A percentile compares a stretch with the other conserved stretches of the same genome.
phyloP scores from a whole-genome alignment of 176 grass and related monocot genomes.

The Phragmites australis region DNA sequence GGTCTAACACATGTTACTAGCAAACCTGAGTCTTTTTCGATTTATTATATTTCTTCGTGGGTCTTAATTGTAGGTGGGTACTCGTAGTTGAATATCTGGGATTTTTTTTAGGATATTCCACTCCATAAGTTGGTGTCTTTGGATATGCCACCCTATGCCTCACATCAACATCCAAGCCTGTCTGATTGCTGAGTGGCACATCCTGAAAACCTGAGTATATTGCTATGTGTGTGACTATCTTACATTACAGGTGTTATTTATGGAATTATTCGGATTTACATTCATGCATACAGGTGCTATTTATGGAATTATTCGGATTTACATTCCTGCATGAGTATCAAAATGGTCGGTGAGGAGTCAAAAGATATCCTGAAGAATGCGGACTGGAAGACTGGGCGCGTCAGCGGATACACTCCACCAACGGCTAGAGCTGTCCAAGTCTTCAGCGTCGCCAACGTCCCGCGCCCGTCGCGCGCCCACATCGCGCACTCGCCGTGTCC shows the following conservation, averaged over 20 bases:
- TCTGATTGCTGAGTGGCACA: neutral
- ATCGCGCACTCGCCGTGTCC: too few species aligned
- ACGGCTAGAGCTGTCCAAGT: too few species aligned
- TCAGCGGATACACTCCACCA: too few species aligned
- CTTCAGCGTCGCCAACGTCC: too few species aligned
- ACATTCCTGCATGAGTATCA: constrained; percentile 1
- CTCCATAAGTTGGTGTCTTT: neutral
- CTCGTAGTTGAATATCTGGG: neutral
- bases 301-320: constrained; percentile 18
- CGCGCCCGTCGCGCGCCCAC: too few species aligned
- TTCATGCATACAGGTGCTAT: neutral
- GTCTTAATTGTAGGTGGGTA: too few species aligned
- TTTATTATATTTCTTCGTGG: neutral
- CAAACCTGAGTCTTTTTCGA: neutral
- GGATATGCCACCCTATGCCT: neutral
- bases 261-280: constrained; percentile 16
- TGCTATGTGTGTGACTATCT: neutral
- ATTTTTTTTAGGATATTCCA: neutral
- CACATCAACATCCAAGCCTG: neutral
- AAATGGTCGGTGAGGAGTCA: constrained; percentile 56
- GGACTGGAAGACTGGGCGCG: constrained; percentile 74
- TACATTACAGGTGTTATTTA: neutral
- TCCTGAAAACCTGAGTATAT: neutral
- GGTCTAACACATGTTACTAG: neutral
- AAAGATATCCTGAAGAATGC: constrained; percentile 69